A percentile compares a stretch with the other conserved stretches of the same genome.
phyloP scores from a whole-genome alignment of 331 rosid species.

The Telfairia occidentalis region DNA sequence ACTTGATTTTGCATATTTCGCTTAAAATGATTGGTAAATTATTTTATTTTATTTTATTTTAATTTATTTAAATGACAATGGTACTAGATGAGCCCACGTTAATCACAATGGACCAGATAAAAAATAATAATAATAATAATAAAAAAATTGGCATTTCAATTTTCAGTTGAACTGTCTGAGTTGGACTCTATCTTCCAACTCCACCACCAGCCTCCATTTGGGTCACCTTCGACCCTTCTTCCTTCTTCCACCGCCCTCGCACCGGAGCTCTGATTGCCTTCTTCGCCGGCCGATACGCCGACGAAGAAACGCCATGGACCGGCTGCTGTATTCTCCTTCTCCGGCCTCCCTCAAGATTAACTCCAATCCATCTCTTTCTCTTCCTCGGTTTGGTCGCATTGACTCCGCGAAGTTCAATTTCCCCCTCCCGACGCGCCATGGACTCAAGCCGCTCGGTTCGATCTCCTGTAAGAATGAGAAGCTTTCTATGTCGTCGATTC shows the following conservation, averaged over 20 bases:
- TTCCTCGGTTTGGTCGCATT: constrained; percentile 4
- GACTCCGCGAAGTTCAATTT: constrained; percentile 21
- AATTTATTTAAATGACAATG: not conserved
- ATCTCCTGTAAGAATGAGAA: not conserved
- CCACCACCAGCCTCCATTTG: not conserved
- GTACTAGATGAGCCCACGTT: constrained; percentile 1
- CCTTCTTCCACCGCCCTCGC: not conserved
- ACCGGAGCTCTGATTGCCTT: not conserved
- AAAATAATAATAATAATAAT: not conserved
- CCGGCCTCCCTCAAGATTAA: constrained; percentile 27
- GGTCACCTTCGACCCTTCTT: not conserved
- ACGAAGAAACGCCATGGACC: constrained; percentile 48
- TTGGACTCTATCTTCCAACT: constrained; percentile 9
- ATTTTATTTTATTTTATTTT: not conserved
- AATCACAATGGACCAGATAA: not conserved
- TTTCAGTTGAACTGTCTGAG: not conserved
- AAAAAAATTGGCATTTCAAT: not conserved
- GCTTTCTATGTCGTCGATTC: not conserved
- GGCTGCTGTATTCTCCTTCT: constrained; percentile 69
- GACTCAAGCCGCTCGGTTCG: not conserved
- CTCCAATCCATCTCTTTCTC: constrained; percentile 22
- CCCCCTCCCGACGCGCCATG: constrained; percentile 5
- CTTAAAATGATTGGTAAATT: too few relatives aligned
- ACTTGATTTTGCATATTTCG: too few relatives aligned
- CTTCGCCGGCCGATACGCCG: not conserved